These are phyloP conservation scores for Globisporangium okanoganense DNA, from an alignment of 352 stramenopile species.

Conservation along the genomic window DNA sequence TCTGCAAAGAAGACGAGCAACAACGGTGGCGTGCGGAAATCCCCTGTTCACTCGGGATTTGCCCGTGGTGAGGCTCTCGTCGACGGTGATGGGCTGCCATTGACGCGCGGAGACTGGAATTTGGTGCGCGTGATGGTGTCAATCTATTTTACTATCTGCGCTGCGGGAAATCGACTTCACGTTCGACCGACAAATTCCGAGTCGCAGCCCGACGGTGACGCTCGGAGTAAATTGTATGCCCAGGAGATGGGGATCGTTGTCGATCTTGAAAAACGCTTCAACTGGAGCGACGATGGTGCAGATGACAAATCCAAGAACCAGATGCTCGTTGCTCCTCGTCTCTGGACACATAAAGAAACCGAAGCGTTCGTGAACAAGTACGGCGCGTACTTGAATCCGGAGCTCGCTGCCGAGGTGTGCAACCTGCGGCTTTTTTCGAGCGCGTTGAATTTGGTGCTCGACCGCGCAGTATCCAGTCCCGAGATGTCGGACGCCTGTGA, in stretches of 20 bases:
- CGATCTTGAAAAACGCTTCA: conserved; percentile 35
- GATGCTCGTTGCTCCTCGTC: conserved; percentile 3
- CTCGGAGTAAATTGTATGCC: conserved; percentile 42
- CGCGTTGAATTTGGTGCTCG: conserved; percentile 67
- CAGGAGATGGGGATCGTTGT: conserved; percentile 63
- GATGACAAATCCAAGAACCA: conserved; percentile 14
- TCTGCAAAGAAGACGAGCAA: conserved; percentile 22
- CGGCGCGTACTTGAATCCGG: conserved; percentile 79
- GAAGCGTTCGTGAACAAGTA: conserved; percentile 79
- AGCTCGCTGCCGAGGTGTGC: conserved; percentile 78
- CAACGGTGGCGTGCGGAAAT: conserved; percentile 15
- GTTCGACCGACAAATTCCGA: conserved; percentile 33
- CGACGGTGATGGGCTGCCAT: conserved; percentile 70
- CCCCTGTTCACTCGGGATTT: conserved; percentile 28
- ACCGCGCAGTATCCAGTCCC: conserved; percentile 75
- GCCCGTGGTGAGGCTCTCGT: conserved; percentile 64
- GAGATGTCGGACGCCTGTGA: conserved; percentile 74
- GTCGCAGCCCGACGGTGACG: conserved; percentile 15
- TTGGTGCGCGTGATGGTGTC: conserved; percentile 76
- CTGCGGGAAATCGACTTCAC: conserved; percentile 43
- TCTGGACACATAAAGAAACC: conserved; percentile 45
- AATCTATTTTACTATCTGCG: conserved; percentile 70
- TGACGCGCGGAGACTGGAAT: conserved; percentile 81
- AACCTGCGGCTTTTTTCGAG: conserved; percentile 59
- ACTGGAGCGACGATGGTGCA: conserved; percentile 14